Evolutionary conservation across 2,329 filamentous ascomycete genomes (phyloP), one percentile per base, ranked within the genome.

Genomic region (Xylaria polymorpha): DNA sequence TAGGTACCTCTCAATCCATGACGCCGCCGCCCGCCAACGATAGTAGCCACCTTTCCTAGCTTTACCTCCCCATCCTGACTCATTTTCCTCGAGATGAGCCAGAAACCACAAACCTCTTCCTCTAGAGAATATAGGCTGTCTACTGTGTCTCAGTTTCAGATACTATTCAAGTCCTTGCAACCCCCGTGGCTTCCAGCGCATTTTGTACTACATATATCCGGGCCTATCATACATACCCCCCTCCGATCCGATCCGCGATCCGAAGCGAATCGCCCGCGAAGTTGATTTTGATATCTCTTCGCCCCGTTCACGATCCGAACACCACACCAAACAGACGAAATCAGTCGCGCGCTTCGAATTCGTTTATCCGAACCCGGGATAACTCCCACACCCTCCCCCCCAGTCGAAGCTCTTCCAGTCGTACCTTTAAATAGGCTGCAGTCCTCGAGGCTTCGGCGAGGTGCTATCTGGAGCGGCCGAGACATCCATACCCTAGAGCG

Each of bases 401-500:
- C 61, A 58, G 75, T 75, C 76, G 60, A 76, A 74, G 75, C 81
- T 75, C 80, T 81, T 81, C 78, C 74, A 74, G 71, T 75, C 77
- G 85, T 86, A 85, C 92, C 92, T 94, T 95, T 94, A 94, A 96
- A 94, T 78, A 94, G 79, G 94, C 94, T 92, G 94, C 94, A 91
- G 86, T 91, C 91, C 91, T 74, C 74, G 92, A 91, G 92, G 90
- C 76, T 91, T 91, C 90, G 93, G 93, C 93, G 91, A 97, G 94
- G 93, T 72, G 64, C 68, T 67, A 68, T 73, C 66, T 55, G 70
- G 72, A 69, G 67, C 39, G 35, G 69, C 69, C 44, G 95, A 98
- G 93, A 91, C 92, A 94, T 85, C 89, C 92, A 88, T 53, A 61
- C n/a, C 22, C 32, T 3, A 43, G 53, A 64, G 71, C 66, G 68